Evolutionary conservation across 306 rosid genomes (phyloP), one percentile per base, ranked within the genome.

Genomic region (Alnus glutinosa): DNA sequence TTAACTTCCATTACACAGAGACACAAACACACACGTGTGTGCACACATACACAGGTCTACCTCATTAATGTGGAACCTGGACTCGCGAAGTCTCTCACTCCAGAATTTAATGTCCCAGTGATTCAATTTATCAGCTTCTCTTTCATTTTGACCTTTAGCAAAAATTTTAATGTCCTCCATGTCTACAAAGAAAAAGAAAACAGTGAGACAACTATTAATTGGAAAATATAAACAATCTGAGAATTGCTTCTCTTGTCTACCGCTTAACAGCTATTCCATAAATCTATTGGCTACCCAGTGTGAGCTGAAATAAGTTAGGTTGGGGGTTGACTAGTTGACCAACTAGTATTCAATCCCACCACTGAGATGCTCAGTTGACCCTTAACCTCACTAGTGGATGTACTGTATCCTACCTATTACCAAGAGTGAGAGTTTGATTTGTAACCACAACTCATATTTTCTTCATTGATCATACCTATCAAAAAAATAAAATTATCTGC

Each of bases 21-120:
- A 58, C 64, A 58, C 12, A 47, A 8, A 47, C 12, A 47, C 12
- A 1, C 7, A 10, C 12, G 11, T 2, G 12, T 7, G 5, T 0
- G 7, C 50, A 7, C 63, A 57, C 64, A 58, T 36, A 13, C 57
- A 52, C 3, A 52, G 13, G 23, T 78, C 32, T 57, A 94, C 98
- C 97, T 94, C 98, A 44, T 94, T 94, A 84, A 94, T 91, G 83
- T 91, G 91, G 84, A 80, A 94, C 82, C 89, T 94, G 49, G 95
- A 89, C 82, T 94, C 98, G 16, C 97, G 94, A 55, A 94, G 95
- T 87, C 98, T 94, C 89, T 94, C 97, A 87, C 98, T 94, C 98
- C 98, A 94, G 84, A 91, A 94, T 93, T 30, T 88, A 67, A 81
- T 73, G 82, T 92, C 98, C 98, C 97, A 94, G 57, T 92, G 95